Evolutionary conservation across 305 asterid genomes (phyloP), one percentile per base, ranked within the genome.

Genomic region (Solanum hybrid): DNA sequence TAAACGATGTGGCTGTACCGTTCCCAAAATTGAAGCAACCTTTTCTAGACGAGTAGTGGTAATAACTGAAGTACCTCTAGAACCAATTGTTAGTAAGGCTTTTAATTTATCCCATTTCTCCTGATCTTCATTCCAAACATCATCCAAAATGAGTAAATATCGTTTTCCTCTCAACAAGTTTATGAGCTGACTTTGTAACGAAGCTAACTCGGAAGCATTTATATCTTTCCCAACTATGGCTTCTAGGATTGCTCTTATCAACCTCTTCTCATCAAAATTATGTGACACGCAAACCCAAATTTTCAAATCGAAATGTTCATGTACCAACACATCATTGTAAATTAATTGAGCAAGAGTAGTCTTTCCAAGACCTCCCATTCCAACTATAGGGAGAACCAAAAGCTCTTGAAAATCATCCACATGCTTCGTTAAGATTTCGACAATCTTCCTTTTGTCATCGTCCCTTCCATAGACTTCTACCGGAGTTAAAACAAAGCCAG

Each of bases 131-230:
- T 88, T 89, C 94, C 94, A 93, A 17, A 92, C 93, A 86, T 91
- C 94, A 73, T 93, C 94, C 24, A 93, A 86, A 72, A 93, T 88
- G 9, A 93, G 93, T 35, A 93, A 90, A 71, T 60, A 88, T 29
- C 87, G 87, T 69, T 60, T 89, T 10, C 84, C 40, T n/a, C 51
- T 34, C 66, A 93, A 84, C 77, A 87, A 75, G n/a, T 17, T 88
- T 15, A 34, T 56, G n/a, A 90, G 71, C 27, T 40, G 77, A 27
- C 90, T 82, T 14, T 88, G 91, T 76, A 79, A 31, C 73, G 26
- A 10, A n/a, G 89, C 90, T 78, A 89, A 51, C 69, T 88, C 88
- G 19, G 79, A 29, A 15, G 40, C 86, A 45, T 79, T 90, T 69
- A 60, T 24, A 10, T 27, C 79, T 60, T 35, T 89, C 76, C 86